Evolutionary conservation across 2,329 filamentous ascomycete species (phyloP).

Genomic region (Helminthosporium solani): DNA sequence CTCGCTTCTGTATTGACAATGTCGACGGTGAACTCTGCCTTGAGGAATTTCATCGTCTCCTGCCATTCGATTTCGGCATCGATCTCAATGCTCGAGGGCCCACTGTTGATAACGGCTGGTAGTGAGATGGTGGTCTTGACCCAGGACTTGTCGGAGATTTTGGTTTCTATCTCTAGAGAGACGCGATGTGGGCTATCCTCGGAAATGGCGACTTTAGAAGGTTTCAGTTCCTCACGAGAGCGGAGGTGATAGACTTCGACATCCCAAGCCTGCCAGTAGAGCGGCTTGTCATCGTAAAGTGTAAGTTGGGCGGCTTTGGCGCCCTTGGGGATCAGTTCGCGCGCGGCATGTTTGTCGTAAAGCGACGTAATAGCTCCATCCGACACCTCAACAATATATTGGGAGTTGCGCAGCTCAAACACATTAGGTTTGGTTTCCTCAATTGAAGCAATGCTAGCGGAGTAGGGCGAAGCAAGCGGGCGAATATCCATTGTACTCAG

Average conservation of each 20-base stretch:
- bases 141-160: constrained; percentile 84
- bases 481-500: constrained; percentile 46
- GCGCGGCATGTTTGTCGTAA: constrained; percentile 69
- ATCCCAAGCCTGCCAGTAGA: constrained; percentile 98
- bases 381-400: constrained; percentile 71
- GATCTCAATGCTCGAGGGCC: constrained; percentile 73
- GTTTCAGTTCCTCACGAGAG: constrained; percentile 73
- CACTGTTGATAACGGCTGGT: constrained; percentile 64
- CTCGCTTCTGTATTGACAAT: constrained; percentile 87
- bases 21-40: constrained; percentile 96
- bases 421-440: constrained; percentile 58
- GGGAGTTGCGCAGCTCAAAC: constrained; percentile 77
- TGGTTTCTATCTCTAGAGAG: constrained; percentile 78
- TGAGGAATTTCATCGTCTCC: constrained; percentile 96
- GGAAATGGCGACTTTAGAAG: constrained; percentile 67
- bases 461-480: constrained; percentile 26
- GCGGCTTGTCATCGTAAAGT: constrained; percentile 93
- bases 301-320: constrained; percentile 87
- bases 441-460: constrained; percentile 46
- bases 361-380: constrained; percentile 81
- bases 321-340: constrained; percentile 73
- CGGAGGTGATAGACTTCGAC: constrained; percentile 95
- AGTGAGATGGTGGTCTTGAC: constrained; percentile 84
- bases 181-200: constrained; percentile 74
- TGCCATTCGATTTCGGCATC: constrained; percentile 92